Base-by-base conservation (phyloP, 805 yeast species). In the Hemisphaericaspora nanyangensis region DNA sequence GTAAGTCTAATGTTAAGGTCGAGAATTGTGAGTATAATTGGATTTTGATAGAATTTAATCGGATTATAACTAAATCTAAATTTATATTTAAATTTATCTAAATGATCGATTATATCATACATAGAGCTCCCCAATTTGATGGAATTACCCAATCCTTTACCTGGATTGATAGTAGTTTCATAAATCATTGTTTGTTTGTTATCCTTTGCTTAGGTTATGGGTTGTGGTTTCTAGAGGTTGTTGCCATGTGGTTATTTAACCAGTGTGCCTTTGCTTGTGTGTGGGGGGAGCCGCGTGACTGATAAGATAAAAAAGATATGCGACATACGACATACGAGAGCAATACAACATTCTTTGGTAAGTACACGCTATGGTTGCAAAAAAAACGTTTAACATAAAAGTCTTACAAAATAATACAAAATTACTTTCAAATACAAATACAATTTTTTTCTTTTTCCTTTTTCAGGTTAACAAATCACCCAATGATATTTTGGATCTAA, bases 131-230 rank as follows among this genome's bases (percentile, higher is more conserved):
- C 68, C 17, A 68, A 48, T 22, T 50, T 46, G 18, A 65, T 44
- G 16, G 43, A 34, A 35, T 54, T 50, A 13, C 63, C 60, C 19
- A 68, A 47, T n/a, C 72, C 68, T 37, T 61, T 58, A 18, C 70
- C 68, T 10, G 73, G 73, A 17, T 34, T 42, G 12, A 56, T 46
- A 13, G 44, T 37, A 6, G 51, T 46, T 16, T 46, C 47, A 10
- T 45, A 39, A 25, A 46, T 35, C 50, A 48, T 48, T 13, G 17
- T 29, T 7, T 13, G 31, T 3, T 22, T 22, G 11, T 22, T 22
- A 8, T 5, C 11, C 3, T 5, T 22, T 22, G 26, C 12, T 22
- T 22, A 8, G 3, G 12, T 3, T 3, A 12, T 22, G 26, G 3
- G 26, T 22, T 22, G 26, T 22, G 26, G 26, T 22, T 22, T 17